Base-by-base conservation (phyloP, 2,329 filamentous ascomycete species). In the Cordyceps pruinosa region DNA sequence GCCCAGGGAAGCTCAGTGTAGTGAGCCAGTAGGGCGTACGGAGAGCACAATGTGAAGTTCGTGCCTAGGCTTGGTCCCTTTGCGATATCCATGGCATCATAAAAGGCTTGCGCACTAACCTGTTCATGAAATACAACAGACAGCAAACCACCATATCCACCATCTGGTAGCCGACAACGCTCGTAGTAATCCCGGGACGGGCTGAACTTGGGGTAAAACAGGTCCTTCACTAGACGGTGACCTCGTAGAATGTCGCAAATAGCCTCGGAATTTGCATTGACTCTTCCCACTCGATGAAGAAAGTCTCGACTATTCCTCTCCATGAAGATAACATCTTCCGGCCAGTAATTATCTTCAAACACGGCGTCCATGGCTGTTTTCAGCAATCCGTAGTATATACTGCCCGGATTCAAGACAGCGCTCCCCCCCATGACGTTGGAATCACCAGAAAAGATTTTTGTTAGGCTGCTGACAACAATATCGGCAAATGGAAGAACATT, bases 361-460 rank as follows among this genome's bases (percentile, higher is more conserved):
- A 88, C 82, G 9, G 71, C 69, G 5, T 74, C 72, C 69, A 89
- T 82, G n/a, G 79, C 77, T 5, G 75, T 68, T 68, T 90, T 93
- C n/a, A 99, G 72, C 0, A 73, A 64, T 3, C 69, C 56, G 70
- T 96, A 96, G 72, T 87, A 88, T 46, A 75, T 83, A n/a, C 85
- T 77, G 57, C 85, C 81, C 0, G 82, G 82, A 65, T 86, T 86
- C 46, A 86, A 68, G 55, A 86, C 82, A 46, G 79, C 74, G 62
- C 86, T 88, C 57, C 94, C 94, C 58, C 92, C 94, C 93, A 97
- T 97, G 63, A 99, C 94, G 70, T 99, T 97, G 70, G 90, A 94
- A 72, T 97, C 94, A 51, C 94, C 94, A 57, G 90, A 96, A 74
- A 99, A 99, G 55, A 97, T 88, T 72, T 99, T 99, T 49, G 94